A percentile compares a stretch with the other conserved stretches of the same genome.
Conservation (phyloP, 768 basidiomycete genomes). For the Amanita rubescens region DNA sequence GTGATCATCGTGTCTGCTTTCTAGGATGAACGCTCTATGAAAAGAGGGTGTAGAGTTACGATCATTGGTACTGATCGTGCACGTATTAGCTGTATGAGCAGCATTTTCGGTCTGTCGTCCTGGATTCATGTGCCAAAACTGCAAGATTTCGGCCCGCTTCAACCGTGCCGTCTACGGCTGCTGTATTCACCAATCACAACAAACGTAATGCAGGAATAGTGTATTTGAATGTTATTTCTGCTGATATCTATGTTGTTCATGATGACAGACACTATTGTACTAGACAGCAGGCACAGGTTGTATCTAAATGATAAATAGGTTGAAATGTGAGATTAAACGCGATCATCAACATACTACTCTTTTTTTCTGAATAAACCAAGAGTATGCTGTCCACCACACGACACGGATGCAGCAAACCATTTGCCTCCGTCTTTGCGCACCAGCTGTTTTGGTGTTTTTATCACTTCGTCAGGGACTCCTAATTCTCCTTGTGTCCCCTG, state of each 20-base stretch:
- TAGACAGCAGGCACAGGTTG: background rate
- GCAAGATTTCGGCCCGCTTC: too few species aligned
- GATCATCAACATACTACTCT: conserved; percentile 67
- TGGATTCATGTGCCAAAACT: too few species aligned
- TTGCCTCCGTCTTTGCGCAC: conserved; percentile 68
- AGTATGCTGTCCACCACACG: conserved; percentile 78
- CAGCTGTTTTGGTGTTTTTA: conserved; percentile 55
- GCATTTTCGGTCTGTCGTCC: too few species aligned
- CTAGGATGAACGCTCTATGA: too few species aligned
- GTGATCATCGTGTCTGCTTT: too few species aligned
- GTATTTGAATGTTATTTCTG: too few species aligned
- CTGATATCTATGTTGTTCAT: too few species aligned
- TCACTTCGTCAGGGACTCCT: conserved; percentile 54
- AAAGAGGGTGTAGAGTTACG: too few species aligned
- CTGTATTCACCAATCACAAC: background rate
- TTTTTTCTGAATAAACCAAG: conserved; percentile 67
- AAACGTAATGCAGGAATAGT: too few species aligned
- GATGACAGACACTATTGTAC: background rate
- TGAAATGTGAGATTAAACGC: background rate
- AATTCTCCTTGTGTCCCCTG: conserved; percentile 74
- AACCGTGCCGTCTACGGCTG: too few species aligned
- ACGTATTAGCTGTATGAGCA: too few species aligned
- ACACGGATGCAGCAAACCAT: conserved; percentile 57
- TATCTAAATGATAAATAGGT: conserved; percentile 1
- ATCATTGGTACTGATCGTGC: too few species aligned